These are phyloP conservation scores for Sporodiniella umbellata DNA, from an alignment of 371 early-diverging fungal genomes.

Conservation along the genomic window DNA sequence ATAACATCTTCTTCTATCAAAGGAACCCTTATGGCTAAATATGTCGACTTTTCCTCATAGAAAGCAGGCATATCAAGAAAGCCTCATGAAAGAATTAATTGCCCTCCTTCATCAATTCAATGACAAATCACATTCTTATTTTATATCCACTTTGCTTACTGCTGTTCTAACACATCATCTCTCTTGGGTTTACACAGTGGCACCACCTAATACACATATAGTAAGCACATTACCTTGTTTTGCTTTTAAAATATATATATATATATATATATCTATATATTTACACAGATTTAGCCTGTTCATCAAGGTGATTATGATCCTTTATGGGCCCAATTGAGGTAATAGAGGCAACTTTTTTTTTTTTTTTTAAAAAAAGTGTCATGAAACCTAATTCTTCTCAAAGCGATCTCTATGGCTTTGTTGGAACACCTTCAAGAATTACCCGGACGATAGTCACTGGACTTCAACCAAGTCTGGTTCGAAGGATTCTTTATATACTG, in stretches of 20 bases:
- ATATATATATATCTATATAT: no score
- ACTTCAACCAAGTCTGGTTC: slow-evolving; percentile 44
- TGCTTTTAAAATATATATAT: no score
- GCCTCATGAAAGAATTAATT: slow-evolving; percentile 49
- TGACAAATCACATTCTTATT: slow-evolving; percentile 34
- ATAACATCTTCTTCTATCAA: neutral
- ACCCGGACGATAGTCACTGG: slow-evolving; percentile 62
- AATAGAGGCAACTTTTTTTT: no score
- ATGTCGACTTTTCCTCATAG: slow-evolving; percentile 62
- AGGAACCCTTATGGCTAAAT: slow-evolving; percentile 67
- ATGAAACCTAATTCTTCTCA: no score
- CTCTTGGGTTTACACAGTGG: slow-evolving; percentile 66
- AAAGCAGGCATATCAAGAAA: slow-evolving; percentile 42
- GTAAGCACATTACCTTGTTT: no score
- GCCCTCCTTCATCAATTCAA: slow-evolving; percentile 46
- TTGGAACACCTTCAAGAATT: slow-evolving; percentile 51
- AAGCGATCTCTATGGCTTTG: slow-evolving; percentile 64
- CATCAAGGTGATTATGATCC: slow-evolving; percentile 63
- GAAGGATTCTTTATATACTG: slow-evolving; percentile 54
- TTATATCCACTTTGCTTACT: slow-evolving; percentile 54
- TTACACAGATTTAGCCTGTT: no score
- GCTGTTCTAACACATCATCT: slow-evolving; percentile 57
- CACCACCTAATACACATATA: slow-evolving; percentile 43
- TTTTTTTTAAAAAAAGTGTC: no score
- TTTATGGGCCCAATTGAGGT: slow-evolving; percentile 67